Evolutionary conservation across 2,329 filamentous ascomycete genomes (phyloP).

Genomic region (Chaetomiaceae sp.): DNA sequence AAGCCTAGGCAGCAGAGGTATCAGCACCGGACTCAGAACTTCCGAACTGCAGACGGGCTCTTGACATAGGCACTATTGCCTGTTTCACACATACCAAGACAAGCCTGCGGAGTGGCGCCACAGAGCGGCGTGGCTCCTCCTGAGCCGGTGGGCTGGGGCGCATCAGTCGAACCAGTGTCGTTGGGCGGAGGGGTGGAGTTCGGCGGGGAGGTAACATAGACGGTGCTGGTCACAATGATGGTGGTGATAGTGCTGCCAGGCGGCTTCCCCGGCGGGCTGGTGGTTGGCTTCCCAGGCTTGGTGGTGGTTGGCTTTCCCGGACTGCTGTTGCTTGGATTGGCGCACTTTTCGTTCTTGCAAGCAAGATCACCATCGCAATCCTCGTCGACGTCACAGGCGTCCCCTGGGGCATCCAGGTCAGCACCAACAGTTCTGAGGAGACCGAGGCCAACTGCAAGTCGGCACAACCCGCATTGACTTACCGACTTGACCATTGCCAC

Average conservation of each 20-base stretch:
- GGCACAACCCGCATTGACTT: no score
- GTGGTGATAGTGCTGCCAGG: no score
- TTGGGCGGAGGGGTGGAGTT: neutral
- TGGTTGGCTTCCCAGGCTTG: neutral
- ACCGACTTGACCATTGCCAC: conserved; percentile 4
- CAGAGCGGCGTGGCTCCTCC: neutral
- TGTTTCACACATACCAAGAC: conserved; percentile 12
- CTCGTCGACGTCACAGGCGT: conserved; percentile 15
- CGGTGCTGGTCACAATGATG: conserved; percentile 10
- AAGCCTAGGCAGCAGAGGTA: conserved; percentile 5
- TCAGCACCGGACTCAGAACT: no score
- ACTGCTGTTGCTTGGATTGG: conserved; percentile 1
- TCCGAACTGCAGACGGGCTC: no score
- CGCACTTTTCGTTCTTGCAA: conserved; percentile 13
- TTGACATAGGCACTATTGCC: neutral
- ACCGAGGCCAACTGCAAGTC: no score
- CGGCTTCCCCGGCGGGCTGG: no score
- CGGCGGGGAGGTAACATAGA: conserved; percentile 10
- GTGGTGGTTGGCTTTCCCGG: neutral
- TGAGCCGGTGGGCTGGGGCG: neutral
- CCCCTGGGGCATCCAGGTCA: conserved; percentile 8
- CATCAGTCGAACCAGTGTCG: conserved; percentile 1
- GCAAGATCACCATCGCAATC: conserved; percentile 19
- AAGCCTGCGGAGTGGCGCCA: conserved; percentile 7
- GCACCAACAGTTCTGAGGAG: no score